Conservation (phyloP, 345 rosid genomes). For the Toxicodendron radicans region DNA sequence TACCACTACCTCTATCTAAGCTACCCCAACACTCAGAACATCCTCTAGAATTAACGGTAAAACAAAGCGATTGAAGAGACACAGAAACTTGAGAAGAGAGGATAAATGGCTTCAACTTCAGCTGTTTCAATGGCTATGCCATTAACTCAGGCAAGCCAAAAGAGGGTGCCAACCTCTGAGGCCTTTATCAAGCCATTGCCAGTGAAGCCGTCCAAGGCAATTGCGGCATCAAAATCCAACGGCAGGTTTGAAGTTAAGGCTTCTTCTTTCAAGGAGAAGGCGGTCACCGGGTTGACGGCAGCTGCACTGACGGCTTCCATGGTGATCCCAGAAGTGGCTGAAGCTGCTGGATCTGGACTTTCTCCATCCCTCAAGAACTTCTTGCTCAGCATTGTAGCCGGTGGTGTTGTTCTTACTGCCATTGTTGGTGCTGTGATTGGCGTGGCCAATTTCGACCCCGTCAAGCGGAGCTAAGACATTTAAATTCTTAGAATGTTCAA, state of each 20-base stretch:
- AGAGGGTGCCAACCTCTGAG: constrained; percentile 38
- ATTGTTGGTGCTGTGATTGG: constrained; percentile 39
- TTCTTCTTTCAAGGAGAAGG: constrained; percentile 54
- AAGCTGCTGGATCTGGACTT: constrained; percentile 38
- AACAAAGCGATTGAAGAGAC: constrained; percentile 2
- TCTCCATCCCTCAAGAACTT: constrained; percentile 45
- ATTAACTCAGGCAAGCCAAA: constrained; percentile 44
- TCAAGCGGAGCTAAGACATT: constrained; percentile 32
- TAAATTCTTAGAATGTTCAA: neutral
- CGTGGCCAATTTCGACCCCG: constrained; percentile 46
- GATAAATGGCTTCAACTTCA: constrained; percentile 73
- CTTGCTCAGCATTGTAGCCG: constrained; percentile 49
- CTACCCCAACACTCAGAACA: too few species aligned
- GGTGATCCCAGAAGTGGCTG: constrained; percentile 60
- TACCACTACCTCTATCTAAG: neutral
- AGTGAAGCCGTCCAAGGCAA: constrained; percentile 42
- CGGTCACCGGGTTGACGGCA: constrained; percentile 51
- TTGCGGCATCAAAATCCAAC: constrained; percentile 26
- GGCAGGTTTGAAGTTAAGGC: constrained; percentile 42
- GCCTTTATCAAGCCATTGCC: constrained; percentile 61
- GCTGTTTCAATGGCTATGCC: constrained; percentile 71
- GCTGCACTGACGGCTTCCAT: constrained; percentile 58
- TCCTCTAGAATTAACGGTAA: constrained; percentile 10
- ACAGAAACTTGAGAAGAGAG: neutral
- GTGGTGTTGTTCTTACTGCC: constrained; percentile 33